These are phyloP conservation scores for Russula ochroleuca DNA, from an alignment of 768 basidiomycete species.

Conservation along the genomic window DNA sequence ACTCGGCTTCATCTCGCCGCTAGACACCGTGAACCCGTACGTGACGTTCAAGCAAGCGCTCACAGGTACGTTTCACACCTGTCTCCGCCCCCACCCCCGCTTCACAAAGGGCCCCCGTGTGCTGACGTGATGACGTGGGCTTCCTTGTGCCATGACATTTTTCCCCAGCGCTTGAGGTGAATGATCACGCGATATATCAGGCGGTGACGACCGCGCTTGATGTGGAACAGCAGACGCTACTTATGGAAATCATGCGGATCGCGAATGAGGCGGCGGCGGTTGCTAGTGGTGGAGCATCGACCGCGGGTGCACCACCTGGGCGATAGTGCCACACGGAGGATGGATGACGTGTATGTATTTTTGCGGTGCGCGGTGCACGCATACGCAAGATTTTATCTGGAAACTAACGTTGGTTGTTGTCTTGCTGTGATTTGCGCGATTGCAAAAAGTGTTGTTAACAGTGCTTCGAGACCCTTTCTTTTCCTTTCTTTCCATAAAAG, in stretches of 20 bases:
- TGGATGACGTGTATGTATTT: neutral
- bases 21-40: constrained; percentile 78
- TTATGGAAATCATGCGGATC: constrained; percentile 78
- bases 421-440: constrained; percentile 11
- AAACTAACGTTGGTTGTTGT: neutral
- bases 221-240: constrained; percentile 70
- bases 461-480: neutral
- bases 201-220: constrained; percentile 64
- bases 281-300: neutral
- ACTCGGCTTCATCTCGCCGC: constrained; percentile 77
- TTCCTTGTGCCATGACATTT: constrained; percentile 4
- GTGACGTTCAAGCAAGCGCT: constrained; percentile 72
- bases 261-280: constrained; percentile 14
- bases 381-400: neutral
- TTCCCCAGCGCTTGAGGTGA: constrained; percentile 64
- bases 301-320: neutral
- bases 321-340: neutral
- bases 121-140: constrained; percentile 1
- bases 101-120: neutral
- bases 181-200: constrained; percentile 64
- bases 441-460: neutral
- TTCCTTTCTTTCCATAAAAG: neutral
- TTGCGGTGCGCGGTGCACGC: neutral
- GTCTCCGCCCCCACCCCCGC: neutral
- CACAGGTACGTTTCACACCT: constrained; percentile 49